These are phyloP conservation scores for Phytophthora vignae DNA, from an alignment of 352 stramenopile species.

Conservation along the genomic window DNA sequence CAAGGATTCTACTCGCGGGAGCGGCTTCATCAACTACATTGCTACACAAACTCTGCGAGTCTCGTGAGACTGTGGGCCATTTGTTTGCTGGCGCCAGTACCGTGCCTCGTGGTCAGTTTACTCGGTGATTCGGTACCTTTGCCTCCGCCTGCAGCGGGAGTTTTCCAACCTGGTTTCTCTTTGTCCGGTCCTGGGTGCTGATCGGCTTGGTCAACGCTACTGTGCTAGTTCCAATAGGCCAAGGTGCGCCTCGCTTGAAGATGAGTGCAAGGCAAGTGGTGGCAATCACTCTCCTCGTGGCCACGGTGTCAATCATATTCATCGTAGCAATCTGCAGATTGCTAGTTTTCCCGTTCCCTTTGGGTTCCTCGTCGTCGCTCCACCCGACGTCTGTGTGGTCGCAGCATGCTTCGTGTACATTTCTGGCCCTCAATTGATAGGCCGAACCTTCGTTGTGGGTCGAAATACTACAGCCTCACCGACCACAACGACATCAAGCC, in stretches of 20 bases:
- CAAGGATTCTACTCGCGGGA: background rate
- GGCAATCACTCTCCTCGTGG: background rate
- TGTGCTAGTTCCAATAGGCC: conserved; percentile 12
- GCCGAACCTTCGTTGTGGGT: background rate
- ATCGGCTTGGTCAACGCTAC: conserved; percentile 11
- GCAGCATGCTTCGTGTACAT: conserved; percentile 8
- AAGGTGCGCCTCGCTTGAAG: conserved; percentile 17
- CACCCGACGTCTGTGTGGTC: conserved; percentile 1
- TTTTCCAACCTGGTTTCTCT: conserved; percentile 15
- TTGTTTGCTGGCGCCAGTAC: conserved; percentile 20
- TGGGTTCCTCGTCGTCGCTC: conserved; percentile 26
- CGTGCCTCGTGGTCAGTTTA: conserved; percentile 11
- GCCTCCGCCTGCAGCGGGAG: conserved; percentile 5
- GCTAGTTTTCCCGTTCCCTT: conserved; percentile 45
- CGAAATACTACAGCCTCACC: conserved; percentile 5
- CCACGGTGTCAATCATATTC: background rate
- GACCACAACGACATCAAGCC: background rate
- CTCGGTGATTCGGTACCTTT: conserved; percentile 17
- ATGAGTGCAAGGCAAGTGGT: background rate
- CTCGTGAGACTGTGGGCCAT: background rate
- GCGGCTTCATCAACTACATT: background rate
- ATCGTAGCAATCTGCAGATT: background rate
- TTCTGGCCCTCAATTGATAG: background rate
- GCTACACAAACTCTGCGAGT: background rate
- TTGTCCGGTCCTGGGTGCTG: conserved; percentile 12